phyloP scores from a whole-genome alignment of 1,284 basidiomycete genomes.

The Athelia sp. region DNA sequence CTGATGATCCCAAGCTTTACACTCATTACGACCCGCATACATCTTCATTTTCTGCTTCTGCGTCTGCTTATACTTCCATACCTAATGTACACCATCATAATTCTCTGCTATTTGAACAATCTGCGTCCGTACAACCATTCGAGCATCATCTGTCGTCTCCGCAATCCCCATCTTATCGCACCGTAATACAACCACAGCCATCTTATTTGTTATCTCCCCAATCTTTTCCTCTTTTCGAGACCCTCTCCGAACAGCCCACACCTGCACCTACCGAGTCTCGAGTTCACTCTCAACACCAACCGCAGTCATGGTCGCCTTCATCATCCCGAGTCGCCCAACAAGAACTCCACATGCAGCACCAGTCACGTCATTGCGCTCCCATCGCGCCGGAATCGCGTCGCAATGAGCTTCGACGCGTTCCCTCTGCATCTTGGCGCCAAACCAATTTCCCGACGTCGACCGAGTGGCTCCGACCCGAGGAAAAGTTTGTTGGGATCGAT shows the following conservation, averaged over 20 bases:
- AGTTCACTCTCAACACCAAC: constrained; percentile 22
- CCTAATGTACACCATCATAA: constrained; percentile 1
- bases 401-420: constrained; percentile 1
- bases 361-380: not conserved
- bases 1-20: constrained; percentile 51
- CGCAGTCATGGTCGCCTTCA: constrained; percentile 11
- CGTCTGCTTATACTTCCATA: not conserved
- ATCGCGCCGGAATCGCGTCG: not conserved
- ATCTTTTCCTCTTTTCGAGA: constrained; percentile 45
- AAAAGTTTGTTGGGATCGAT: constrained; percentile 9
- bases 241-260: constrained; percentile 39
- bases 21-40: constrained; percentile 36
- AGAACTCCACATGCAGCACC: constrained; percentile 6
- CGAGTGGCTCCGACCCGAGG: constrained; percentile 23
- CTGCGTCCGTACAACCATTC: constrained; percentile 31
- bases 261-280: constrained; percentile 27
- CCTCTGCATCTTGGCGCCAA: not conserved
- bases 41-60: not conserved
- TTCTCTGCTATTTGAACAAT: constrained; percentile 38
- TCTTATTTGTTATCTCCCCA: constrained; percentile 26
- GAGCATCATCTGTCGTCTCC: constrained; percentile 26
- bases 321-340: constrained; percentile 1
- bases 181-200: constrained; percentile 20
- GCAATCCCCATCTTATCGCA: constrained; percentile 24
- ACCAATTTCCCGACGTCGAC: constrained; percentile 3